Base-by-base conservation (phyloP, 768 basidiomycete species). In the Podaxis sp. region DNA sequence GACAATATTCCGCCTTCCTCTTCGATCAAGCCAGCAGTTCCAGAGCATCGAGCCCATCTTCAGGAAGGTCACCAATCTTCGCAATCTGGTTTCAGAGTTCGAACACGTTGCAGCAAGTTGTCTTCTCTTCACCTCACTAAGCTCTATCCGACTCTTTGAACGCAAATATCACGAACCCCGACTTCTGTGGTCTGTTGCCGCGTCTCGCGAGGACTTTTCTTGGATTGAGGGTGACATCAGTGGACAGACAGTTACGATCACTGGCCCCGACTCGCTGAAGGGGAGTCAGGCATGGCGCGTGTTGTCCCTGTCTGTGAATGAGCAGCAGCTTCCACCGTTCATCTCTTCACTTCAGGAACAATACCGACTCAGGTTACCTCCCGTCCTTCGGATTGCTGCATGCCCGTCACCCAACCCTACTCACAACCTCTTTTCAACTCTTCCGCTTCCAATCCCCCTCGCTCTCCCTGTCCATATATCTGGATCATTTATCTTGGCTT, bases 1-100 rank as follows among this genome's bases (percentile, higher is more conserved):
- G 82, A 82, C 82, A 11, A 60, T 83, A 20, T 82, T 84, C 65
- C 69, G 78, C 2, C 73, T 84, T 28, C 82, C 84, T 28, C 71
- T 84, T 12, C 73, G 82, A 28, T 72, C 69, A 8, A 10, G 60
- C 22, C 48, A 60, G 0, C 76, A 78, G 15, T 56, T 65, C 22
- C 60, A 52, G 36, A 66, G 60, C 13, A 24, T 58, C 1, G 68
- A 71, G 4, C 62, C 65, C 6, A 70, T 78, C 22, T 70, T 50
- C n/a, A 65, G 51, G 4, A 67, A 64, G 1, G 52, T 56, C 0
- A 57, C 64, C 5, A 59, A 69, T 11, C 64, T 79, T 28, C 20
- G 65, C 2, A 67, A 72, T 33, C 66, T 81, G 30, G 60, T 79
- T 7, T 53, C 68, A 17, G 70, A 73, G 4, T 81, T 79, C 58